Conservation (phyloP, 495 filamentous ascomycete genomes). For the Hyaloscypha variabilis region DNA sequence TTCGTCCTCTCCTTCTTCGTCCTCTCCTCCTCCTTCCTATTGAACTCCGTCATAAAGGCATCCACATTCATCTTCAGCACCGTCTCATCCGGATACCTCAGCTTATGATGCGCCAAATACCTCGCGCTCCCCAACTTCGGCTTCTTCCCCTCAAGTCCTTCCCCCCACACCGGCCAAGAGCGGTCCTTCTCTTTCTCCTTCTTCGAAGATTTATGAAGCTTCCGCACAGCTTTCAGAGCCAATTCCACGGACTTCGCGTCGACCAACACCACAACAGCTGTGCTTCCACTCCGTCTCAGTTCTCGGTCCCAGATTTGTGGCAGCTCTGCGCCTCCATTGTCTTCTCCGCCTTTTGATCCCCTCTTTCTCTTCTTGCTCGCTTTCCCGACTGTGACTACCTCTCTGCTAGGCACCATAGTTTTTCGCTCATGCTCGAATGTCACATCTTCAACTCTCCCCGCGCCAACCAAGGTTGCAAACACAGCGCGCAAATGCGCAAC, state of each 20-base stretch:
- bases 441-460: slow-evolving; percentile 74
- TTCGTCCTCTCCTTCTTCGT: slow-evolving; percentile 67
- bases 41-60: slow-evolving; percentile 77
- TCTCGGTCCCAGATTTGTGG: slow-evolving; percentile 77
- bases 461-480: slow-evolving; percentile 69
- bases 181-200: slow-evolving; percentile 17
- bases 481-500: slow-evolving; percentile 73
- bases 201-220: slow-evolving; percentile 55
- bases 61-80: slow-evolving; percentile 72
- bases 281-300: slow-evolving; percentile 70
- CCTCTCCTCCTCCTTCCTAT: slow-evolving; percentile 65
- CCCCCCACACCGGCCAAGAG: slow-evolving; percentile 62
- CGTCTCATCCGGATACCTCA: slow-evolving; percentile 68
- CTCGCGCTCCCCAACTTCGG: slow-evolving; percentile 61
- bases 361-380: slow-evolving; percentile 71
- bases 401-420: slow-evolving; percentile 24
- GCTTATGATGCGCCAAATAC: slow-evolving; percentile 65
- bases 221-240: slow-evolving; percentile 72
- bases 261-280: slow-evolving; percentile 80
- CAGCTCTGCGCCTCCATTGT: slow-evolving; percentile 54
- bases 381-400: slow-evolving; percentile 45
- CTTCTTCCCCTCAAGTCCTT: slow-evolving; percentile 51
- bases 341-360: slow-evolving; percentile 45
- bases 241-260: slow-evolving; percentile 74
- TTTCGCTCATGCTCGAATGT: slow-evolving; percentile 64